Base-by-base conservation (phyloP, 2,329 filamentous ascomycete species). In the Aspergillus clavatus region DNA sequence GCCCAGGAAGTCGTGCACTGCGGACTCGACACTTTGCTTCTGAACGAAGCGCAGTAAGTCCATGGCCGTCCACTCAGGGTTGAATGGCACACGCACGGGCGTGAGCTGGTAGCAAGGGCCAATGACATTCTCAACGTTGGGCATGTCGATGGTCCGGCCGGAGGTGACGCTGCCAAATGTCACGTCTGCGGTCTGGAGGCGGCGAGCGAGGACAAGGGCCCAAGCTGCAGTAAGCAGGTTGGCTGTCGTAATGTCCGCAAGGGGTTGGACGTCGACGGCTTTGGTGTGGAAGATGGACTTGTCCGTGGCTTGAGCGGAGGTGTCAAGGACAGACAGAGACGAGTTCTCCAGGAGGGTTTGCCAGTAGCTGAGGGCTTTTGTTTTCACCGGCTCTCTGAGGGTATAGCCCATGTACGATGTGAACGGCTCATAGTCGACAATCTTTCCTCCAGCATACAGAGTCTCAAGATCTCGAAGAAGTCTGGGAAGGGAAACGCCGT, bases 151-250 rank as follows among this genome's bases (percentile, higher is more conserved):
- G 56, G 77, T 79, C 41, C 82, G 77, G 0, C 82, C 82, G 24
- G 76, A 80, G 4, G 81, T 80, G 1, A 84, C 80, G 52, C 80
- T 76, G 37, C 81, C 81, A 52, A 84, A 84, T 7, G 78, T 72
- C 21, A 84, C 75, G 54, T 84, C 81, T 2, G 63, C 61, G 2
- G 65, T 61, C 0, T 56, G 53, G 0, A 78, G 69, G 12, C 74
- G 74, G 3, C 73, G 74, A 2, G 80, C 75, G 1, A 84, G 74
- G 11, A 76, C 74, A 2, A 83, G 59, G 0, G 80, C 78, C 81
- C 81, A 85, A 0, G 80, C 80, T 1, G 81, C 80, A 0, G 79
- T 81, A 1, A 81, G 80, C 0, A 84, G 65, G 0, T 76, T 82
- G 2, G 81, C 80, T 5, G 77, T 72, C 0, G 82, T 84, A 45